A percentile compares a stretch with the other conserved stretches of the same genome.
These are phyloP conservation scores for Fragilaria crotonensis DNA, from an alignment of 108 stramenopile species.

Conservation along the genomic window DNA sequence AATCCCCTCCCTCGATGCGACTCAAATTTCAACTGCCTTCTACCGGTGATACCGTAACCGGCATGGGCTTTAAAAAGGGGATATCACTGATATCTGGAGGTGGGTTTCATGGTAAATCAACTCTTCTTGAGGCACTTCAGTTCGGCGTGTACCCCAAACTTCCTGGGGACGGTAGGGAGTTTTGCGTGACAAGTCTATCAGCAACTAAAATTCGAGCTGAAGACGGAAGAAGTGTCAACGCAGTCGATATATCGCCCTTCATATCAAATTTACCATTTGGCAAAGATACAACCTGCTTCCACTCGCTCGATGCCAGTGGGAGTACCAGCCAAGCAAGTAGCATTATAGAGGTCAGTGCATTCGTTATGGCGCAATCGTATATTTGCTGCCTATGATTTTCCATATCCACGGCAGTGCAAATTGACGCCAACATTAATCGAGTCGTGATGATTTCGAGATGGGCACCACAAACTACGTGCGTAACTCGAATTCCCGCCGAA, in stretches of 20 bases:
- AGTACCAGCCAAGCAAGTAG: conserved; percentile 92
- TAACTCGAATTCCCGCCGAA: no score
- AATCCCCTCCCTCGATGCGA: conserved; percentile 48
- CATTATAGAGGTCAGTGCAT: conserved; percentile 79
- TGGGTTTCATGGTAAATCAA: conserved; percentile 98
- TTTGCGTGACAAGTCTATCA: conserved; percentile 62
- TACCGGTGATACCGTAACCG: conserved; percentile 48
- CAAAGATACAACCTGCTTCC: conserved; percentile 71
- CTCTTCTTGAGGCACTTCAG: conserved; percentile 83
- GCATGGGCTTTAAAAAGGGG: conserved; percentile 89
- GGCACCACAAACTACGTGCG: no score
- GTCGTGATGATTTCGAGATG: no score
- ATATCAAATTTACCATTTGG: conserved; percentile 92
- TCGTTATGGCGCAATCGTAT: conserved; percentile 2
- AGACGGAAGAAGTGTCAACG: conserved; percentile 83
- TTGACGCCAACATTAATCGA: background rate
- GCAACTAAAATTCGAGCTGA: conserved; percentile 92
- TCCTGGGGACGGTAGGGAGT: conserved; percentile 94
- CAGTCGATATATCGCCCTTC: conserved; percentile 88
- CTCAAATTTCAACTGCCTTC: conserved; percentile 50
- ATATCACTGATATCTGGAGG: conserved; percentile 95
- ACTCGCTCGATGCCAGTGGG: conserved; percentile 85
- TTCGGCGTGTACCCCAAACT: conserved; percentile 91
- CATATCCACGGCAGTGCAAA: background rate
- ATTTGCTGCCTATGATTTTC: background rate